Evolutionary conservation across 148 eudicot genomes (phyloP).

Genomic region (Gaultheria prostrata): DNA sequence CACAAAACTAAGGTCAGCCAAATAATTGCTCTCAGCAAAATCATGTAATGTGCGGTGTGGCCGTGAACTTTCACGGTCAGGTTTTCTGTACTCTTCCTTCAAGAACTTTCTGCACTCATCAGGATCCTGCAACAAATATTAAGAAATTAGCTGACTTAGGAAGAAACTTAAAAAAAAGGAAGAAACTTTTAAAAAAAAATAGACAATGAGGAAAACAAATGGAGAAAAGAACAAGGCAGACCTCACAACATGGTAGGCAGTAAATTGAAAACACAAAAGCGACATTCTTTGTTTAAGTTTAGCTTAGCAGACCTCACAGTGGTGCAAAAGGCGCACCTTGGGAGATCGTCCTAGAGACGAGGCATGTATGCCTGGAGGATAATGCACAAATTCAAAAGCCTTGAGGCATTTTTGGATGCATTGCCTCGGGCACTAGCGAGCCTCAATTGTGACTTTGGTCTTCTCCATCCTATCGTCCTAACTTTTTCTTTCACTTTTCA

Average conservation of each 20-base stretch:
- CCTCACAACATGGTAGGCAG: not conserved
- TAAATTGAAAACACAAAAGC: not conserved
- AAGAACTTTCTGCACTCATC: slow-evolving; percentile 57
- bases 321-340: not conserved
- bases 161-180: not conserved
- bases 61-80: slow-evolving; percentile 55
- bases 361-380: not conserved
- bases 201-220: not conserved
- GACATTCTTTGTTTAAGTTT: not conserved
- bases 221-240: not conserved
- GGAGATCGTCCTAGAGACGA: not conserved
- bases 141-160: not conserved
- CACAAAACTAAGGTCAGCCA: slow-evolving; percentile 66
- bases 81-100: slow-evolving; percentile 60
- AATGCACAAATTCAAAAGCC: not conserved
- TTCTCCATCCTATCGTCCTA: not conserved
- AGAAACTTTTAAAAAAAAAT: not conserved
- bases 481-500: too few species aligned
- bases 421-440: not conserved
- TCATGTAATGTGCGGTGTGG: slow-evolving; percentile 75
- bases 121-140: slow-evolving; percentile 51
- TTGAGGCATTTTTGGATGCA: not conserved
- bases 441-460: not conserved
- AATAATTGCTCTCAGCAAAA: slow-evolving; percentile 88
- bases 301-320: not conserved